phyloP scores from a whole-genome alignment of 2,329 filamentous ascomycete species.

The Pestalotiopsis sp. region DNA sequence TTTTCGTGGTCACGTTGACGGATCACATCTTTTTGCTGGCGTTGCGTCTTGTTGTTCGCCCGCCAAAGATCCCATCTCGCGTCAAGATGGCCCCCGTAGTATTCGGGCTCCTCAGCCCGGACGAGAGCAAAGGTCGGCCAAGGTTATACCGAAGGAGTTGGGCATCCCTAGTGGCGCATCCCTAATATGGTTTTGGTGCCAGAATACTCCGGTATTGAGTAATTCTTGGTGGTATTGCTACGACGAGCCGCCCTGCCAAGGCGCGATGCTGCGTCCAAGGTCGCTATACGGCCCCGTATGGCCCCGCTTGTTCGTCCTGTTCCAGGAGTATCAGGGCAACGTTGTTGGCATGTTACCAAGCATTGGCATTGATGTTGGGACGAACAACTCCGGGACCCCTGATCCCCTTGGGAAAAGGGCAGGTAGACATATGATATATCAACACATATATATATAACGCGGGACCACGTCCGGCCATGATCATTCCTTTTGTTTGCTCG shows the following conservation, averaged over 20 bases:
- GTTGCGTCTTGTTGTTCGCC: not conserved
- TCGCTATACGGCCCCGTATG: conserved; percentile 2
- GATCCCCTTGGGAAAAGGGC: not conserved
- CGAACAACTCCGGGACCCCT: not conserved
- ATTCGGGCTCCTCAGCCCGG: not conserved
- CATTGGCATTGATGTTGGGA: not conserved
- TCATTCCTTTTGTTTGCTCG: not conserved
- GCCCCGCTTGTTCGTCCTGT: conserved; percentile 1
- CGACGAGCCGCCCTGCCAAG: not conserved
- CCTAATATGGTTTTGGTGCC: not conserved
- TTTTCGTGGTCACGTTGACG: not conserved
- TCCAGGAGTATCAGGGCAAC: not conserved
- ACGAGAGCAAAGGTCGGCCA: not conserved
- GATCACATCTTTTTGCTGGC: not conserved
- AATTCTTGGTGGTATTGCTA: not conserved
- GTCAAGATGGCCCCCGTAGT: not conserved
- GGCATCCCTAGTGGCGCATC: not conserved
- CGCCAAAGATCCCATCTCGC: not conserved
- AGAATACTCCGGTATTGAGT: not conserved
- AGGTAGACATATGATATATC: not conserved
- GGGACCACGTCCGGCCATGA: not conserved
- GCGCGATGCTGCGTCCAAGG: not conserved
- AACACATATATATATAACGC: not conserved
- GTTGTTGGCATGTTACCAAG: not conserved
- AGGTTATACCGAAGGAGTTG: not conserved